A percentile compares a stretch with the other conserved stretches of the same genome.
Conservation (phyloP, 495 filamentous ascomycete genomes). For the Lophiostoma macrostomum region DNA sequence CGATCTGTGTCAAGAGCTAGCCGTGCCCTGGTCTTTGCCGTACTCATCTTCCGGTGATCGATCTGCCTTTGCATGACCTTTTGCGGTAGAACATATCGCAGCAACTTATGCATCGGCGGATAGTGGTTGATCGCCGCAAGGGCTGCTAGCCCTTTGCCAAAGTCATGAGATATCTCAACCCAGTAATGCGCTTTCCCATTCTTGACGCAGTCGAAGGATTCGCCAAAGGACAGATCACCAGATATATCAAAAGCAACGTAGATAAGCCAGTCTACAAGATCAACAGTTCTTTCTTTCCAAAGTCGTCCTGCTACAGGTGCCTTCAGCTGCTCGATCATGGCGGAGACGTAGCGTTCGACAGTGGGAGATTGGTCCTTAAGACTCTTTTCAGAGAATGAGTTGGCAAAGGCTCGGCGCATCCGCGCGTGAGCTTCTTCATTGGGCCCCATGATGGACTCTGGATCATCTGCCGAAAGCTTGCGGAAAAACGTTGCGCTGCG, state of each 20-base stretch:
- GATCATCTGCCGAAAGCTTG: conserved; percentile 14
- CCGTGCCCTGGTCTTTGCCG: conserved; percentile 10
- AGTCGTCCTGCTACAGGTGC: background rate
- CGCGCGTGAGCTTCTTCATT: conserved; percentile 15
- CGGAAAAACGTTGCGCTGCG: conserved; percentile 15
- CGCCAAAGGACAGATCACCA: conserved; percentile 26
- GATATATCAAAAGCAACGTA: conserved; percentile 26
- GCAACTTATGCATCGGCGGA: conserved; percentile 13
- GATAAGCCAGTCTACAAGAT: conserved; percentile 25
- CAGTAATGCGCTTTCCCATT: conserved; percentile 20
- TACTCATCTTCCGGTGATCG: conserved; percentile 15
- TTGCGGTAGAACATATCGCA: conserved; percentile 18
- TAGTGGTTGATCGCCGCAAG: conserved; percentile 14
- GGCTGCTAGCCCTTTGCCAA: conserved; percentile 15
- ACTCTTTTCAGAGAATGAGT: conserved; percentile 23
- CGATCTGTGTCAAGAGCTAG: conserved; percentile 8
- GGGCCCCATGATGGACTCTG: conserved; percentile 20
- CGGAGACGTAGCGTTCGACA: conserved; percentile 11
- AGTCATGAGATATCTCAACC: conserved; percentile 14
- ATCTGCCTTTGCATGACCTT: conserved; percentile 14
- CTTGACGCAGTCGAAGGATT: conserved; percentile 24
- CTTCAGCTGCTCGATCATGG: conserved; percentile 17
- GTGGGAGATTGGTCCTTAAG: conserved; percentile 17
- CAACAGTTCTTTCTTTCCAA: conserved; percentile 4
- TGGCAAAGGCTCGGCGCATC: conserved; percentile 14